A percentile compares a stretch with the other conserved stretches of the same genome.
Conservation (phyloP, 2,329 filamentous ascomycete species). For the Ophiognomonia clavigignenti-juglandacearum region DNA sequence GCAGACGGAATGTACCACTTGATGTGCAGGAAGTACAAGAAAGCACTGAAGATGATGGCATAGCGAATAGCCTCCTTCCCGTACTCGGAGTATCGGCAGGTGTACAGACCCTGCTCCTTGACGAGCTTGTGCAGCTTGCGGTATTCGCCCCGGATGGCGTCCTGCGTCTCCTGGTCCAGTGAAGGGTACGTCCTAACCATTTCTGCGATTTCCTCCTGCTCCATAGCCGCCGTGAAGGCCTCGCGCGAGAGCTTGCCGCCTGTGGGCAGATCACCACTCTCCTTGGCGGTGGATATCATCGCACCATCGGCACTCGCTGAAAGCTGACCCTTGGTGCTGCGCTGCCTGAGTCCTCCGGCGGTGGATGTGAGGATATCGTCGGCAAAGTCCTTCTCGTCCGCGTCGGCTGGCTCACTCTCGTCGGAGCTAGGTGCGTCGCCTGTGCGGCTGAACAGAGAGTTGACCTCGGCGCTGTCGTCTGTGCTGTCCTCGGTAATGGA, state of each 20-base stretch:
- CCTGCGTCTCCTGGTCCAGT: conserved; percentile 48
- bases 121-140: conserved; percentile 50
- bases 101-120: conserved; percentile 50
- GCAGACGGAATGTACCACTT: conserved; percentile 56
- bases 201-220: conserved; percentile 16
- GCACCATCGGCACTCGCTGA: too few species aligned
- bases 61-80: conserved; percentile 55
- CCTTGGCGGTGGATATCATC: too few species aligned
- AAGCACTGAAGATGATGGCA: conserved; percentile 41
- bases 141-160: conserved; percentile 51
- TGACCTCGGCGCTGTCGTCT: conserved; percentile 3
- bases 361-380: too few species aligned
- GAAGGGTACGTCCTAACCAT: conserved; percentile 42
- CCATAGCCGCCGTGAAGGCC: conserved; percentile 15
- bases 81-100: conserved; percentile 55
- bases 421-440: conserved; percentile 12
- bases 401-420: conserved; percentile 2
- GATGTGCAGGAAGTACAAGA: conserved; percentile 38
- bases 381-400: too few species aligned
- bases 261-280: not conserved
- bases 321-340: too few species aligned
- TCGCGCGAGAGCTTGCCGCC: conserved; percentile 14
- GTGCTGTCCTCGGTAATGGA: conserved; percentile 4
- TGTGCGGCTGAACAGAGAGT: conserved; percentile 5
- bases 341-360: conserved; percentile 1